Evolutionary conservation across 2,329 filamentous ascomycete genomes (phyloP), one percentile per base, ranked within the genome.

Genomic region (Hawksworthiomyces lignivorus): DNA sequence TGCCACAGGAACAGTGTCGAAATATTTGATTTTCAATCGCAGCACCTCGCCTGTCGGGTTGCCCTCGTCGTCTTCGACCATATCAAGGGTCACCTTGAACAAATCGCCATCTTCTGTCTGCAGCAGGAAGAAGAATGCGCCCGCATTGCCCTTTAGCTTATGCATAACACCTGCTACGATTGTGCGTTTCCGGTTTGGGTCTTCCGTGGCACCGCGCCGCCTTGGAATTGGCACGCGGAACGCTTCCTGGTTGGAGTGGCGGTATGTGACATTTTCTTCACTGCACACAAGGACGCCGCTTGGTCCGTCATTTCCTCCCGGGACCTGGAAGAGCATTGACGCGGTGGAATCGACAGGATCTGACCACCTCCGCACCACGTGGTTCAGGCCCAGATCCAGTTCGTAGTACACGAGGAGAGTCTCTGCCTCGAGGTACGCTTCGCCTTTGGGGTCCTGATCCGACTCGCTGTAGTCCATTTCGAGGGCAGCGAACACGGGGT

Each of bases 101-200:
- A 98, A 70, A 61, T 98, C 94, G n/a, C 92, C 92, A 59, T 98
- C 94, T 44, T 98, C 92, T 1, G 86, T 88, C 60, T 99, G 92
- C 1, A 98, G 68, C 3, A 99, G 75, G 60, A 97, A 95, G 69
- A 98, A 99, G 67, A 98, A 98, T 2, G 89, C 88, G 21, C 88
- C 88, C 6, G 72, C 73, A 45, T 72, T 81, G 46, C 79, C 78
- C 55, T 92, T 90, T 59, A 96, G 82, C 61, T 94, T 94, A 66
- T 98, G 92, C 80, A 97, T 90, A n/a, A 95, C 88, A 37, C 92
- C 92, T 3, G 86, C 77, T 2, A 90, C 81, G 45, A 98, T 92
- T 24, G 71, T 80, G 21, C 92, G 82, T 61, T 95, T 96, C 45
- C 94, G 77, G 46, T 88, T 82, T 0, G 90, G 89, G 56, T 98